Percentiles rank a stretch among this genome's conserved stretches.
These are phyloP conservation scores for Glycyrrhiza uralensis DNA, from an alignment of 306 rosid species.

Conservation along the genomic window DNA sequence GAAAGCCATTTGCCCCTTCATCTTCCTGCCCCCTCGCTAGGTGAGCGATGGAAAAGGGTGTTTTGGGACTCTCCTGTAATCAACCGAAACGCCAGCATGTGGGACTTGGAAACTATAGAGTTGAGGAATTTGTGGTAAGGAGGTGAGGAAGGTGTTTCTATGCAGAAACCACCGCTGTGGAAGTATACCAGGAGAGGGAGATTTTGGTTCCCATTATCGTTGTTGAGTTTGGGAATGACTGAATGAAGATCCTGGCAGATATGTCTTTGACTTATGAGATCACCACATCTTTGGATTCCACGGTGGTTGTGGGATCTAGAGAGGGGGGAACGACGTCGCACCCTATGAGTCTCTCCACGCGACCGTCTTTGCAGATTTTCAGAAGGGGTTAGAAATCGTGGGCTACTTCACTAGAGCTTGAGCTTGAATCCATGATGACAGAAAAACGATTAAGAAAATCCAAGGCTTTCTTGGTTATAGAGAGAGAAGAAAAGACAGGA, in stretches of 20 bases:
- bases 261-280: slow-evolving; percentile 46
- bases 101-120: slow-evolving; percentile 34
- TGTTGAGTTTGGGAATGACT: slow-evolving; percentile 40
- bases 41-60: slow-evolving; percentile 43
- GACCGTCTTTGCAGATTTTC: slow-evolving; percentile 54
- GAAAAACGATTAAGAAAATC: neutral
- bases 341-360: slow-evolving; percentile 33
- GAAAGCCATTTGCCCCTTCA: no score
- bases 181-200: slow-evolving; percentile 61
- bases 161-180: slow-evolving; percentile 69
- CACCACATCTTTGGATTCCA: slow-evolving; percentile 50
- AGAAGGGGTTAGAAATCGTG: slow-evolving; percentile 42
- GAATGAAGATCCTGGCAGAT: slow-evolving; percentile 52
- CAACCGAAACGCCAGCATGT: slow-evolving; percentile 52
- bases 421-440: slow-evolving; percentile 42
- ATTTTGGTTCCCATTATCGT: slow-evolving; percentile 13
- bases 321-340: slow-evolving; percentile 36
- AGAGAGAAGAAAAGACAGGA: neutral
- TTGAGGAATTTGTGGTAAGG: slow-evolving; percentile 40
- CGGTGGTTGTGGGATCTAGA: slow-evolving; percentile 39
- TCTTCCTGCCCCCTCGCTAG: no score
- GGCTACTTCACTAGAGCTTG: slow-evolving; percentile 24
- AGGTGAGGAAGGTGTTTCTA: slow-evolving; percentile 49
- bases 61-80: slow-evolving; percentile 59
- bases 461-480: neutral